These are phyloP conservation scores for Calonectria henricotiae DNA, from an alignment of 2,329 filamentous ascomycete species.

Conservation along the genomic window DNA sequence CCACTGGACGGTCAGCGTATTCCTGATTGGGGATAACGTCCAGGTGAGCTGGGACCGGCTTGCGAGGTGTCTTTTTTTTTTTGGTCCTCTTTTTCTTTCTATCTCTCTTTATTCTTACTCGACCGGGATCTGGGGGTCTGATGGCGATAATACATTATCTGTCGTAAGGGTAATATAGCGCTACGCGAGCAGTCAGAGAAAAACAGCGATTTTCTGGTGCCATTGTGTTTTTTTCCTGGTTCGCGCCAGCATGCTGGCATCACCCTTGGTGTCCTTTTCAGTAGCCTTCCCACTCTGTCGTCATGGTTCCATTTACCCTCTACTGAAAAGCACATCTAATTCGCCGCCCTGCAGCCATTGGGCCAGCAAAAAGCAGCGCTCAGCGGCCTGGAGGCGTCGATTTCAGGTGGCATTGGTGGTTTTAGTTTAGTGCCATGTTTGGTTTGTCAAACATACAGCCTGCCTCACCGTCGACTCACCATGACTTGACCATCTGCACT, in stretches of 20 bases:
- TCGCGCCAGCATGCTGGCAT: constrained; percentile 16
- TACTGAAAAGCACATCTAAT: constrained; percentile 2
- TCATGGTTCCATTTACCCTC: constrained; percentile 36
- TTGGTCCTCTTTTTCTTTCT: background rate
- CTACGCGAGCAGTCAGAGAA: constrained; percentile 4
- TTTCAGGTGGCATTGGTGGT: constrained; percentile 36
- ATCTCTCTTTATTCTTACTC: background rate
- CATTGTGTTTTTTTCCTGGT: constrained; percentile 14
- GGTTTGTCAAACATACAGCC: constrained; percentile 11
- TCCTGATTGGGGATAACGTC: constrained; percentile 15
- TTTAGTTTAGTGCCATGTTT: constrained; percentile 1
- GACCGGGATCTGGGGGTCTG: constrained; percentile 10
- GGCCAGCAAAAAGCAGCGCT: constrained; percentile 6
- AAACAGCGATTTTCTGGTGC: background rate
- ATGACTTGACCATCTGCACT: constrained; percentile 41
- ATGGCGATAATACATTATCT: constrained; percentile 10
- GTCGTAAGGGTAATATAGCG: constrained; percentile 8
- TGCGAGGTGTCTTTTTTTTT: constrained; percentile 24
- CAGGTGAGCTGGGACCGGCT: constrained; percentile 28
- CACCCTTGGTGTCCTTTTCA: constrained; percentile 36
- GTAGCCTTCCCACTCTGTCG: constrained; percentile 37
- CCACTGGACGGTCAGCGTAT: constrained; percentile 20
- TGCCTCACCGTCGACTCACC: constrained; percentile 33
- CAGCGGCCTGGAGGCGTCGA: constrained; percentile 28
- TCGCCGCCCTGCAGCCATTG: constrained; percentile 16